phyloP scores from a whole-genome alignment of 768 basidiomycete genomes.

The Lentinula boryana region DNA sequence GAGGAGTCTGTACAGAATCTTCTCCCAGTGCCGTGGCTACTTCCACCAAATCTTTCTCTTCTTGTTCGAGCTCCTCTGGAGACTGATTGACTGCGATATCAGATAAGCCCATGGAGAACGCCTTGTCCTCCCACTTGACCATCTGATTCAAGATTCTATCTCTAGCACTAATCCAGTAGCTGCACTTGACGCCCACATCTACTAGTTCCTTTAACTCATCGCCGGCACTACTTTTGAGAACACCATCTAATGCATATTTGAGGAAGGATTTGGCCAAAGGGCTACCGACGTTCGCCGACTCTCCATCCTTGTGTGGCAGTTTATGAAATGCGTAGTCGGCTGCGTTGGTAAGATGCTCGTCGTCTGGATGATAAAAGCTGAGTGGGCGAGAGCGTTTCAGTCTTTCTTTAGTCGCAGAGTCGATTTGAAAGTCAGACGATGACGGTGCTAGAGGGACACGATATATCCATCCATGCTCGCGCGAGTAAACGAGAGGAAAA shows the following conservation, averaged over 20 bases:
- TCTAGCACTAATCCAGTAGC: slow-evolving; percentile 94
- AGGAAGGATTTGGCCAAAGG: slow-evolving; percentile 88
- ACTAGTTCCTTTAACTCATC: slow-evolving; percentile 79
- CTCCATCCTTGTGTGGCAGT: slow-evolving; percentile 94
- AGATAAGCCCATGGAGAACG: slow-evolving; percentile 42
- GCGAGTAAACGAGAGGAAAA: slow-evolving; percentile 79
- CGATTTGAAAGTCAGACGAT: not conserved
- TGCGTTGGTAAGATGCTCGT: slow-evolving; percentile 50
- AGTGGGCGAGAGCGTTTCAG: slow-evolving; percentile 39
- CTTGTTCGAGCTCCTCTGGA: slow-evolving; percentile 12
- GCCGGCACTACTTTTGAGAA: slow-evolving; percentile 74
- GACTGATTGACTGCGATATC: slow-evolving; percentile 6
- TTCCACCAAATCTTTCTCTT: not conserved
- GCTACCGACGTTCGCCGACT: slow-evolving; percentile 90
- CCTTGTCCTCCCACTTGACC: slow-evolving; percentile 74
- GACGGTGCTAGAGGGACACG: slow-evolving; percentile 47
- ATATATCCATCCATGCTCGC: slow-evolving; percentile 88
- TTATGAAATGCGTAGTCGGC: slow-evolving; percentile 74
- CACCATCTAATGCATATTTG: slow-evolving; percentile 83
- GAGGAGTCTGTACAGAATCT: slow-evolving; percentile 4
- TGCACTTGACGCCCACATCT: slow-evolving; percentile 90
- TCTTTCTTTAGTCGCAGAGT: slow-evolving; percentile 1
- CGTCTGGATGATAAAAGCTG: slow-evolving; percentile 57
- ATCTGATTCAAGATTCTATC: slow-evolving; percentile 91
- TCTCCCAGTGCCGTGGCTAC: not conserved